Percentiles rank a stretch among this genome's conserved stretches.
phyloP scores from a whole-genome alignment of 345 rosid genomes.

The Gossypium sturtianum region DNA sequence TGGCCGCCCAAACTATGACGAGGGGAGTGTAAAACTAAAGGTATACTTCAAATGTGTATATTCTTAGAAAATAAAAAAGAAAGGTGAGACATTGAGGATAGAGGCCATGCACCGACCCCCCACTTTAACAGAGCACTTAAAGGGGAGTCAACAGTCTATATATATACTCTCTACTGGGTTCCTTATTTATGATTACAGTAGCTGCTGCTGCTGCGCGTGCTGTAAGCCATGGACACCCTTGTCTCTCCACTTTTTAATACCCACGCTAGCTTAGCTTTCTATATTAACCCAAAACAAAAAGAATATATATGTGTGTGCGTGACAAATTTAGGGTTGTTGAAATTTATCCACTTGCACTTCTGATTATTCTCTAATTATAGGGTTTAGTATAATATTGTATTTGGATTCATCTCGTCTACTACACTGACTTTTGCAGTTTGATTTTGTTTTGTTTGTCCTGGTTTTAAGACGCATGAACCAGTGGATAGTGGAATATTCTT shows the following conservation, averaged over 20 bases:
- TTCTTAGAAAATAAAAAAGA: neutral
- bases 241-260: neutral
- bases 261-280: neutral
- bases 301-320: neutral
- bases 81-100: constrained; percentile 20
- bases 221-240: neutral
- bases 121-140: constrained; percentile 27
- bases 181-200: constrained; percentile 19
- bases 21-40: no score
- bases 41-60: no score
- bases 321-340: constrained; percentile 2
- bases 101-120: constrained; percentile 21
- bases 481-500: constrained; percentile 14
- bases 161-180: neutral
- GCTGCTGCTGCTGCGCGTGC: constrained; percentile 27
- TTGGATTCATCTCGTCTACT: neutral
- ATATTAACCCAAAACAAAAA: neutral
- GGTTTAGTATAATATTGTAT: neutral
- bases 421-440: neutral
- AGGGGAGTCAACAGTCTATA: neutral
- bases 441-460: constrained; percentile 2
- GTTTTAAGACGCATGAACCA: constrained; percentile 1
- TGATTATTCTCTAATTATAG: neutral
- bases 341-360: neutral
- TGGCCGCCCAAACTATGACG: no score